A percentile compares a stretch with the other conserved stretches of the same genome.
These are phyloP conservation scores for Venturia effusa DNA, from an alignment of 2,329 filamentous ascomycete genomes.

Conservation along the genomic window DNA sequence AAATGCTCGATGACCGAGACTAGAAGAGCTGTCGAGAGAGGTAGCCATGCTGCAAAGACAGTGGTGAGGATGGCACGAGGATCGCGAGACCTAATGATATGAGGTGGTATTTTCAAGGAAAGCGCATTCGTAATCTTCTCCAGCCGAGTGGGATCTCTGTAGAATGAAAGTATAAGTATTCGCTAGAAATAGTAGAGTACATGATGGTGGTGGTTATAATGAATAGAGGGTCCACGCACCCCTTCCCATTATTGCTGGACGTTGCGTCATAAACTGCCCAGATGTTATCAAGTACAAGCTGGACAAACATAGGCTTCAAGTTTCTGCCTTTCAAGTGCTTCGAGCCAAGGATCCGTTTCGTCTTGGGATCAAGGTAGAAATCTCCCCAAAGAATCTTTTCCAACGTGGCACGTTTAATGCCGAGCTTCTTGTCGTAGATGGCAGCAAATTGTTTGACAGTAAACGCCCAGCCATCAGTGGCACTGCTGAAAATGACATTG, in stretches of 20 bases:
- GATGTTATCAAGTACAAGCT: constrained; percentile 86
- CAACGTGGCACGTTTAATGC: constrained; percentile 76
- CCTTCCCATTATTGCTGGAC: constrained; percentile 70
- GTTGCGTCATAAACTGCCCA: constrained; percentile 95
- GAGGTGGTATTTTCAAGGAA: constrained; percentile 70
- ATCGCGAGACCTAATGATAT: constrained; percentile 75
- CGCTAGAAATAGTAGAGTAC: constrained; percentile 19
- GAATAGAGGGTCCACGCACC: constrained; percentile 44
- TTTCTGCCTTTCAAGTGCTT: constrained; percentile 90
- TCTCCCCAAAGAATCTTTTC: constrained; percentile 96
- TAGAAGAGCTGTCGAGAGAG: constrained; percentile 80
- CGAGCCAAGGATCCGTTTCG: constrained; percentile 78
- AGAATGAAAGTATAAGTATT: constrained; percentile 28
- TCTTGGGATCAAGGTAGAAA: constrained; percentile 94
- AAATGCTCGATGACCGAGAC: constrained; percentile 92
- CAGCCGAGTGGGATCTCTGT: constrained; percentile 62
- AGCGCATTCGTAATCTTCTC: constrained; percentile 95
- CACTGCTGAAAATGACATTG: constrained; percentile 97
- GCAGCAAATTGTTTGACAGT: constrained; percentile 88
- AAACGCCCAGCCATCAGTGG: constrained; percentile 98
- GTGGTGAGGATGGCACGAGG: constrained; percentile 73
- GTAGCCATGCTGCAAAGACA: constrained; percentile 82
- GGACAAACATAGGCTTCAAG: constrained; percentile 95
- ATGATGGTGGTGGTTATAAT: constrained; percentile 12
- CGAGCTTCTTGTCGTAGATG: constrained; percentile 92